Evolutionary conservation across 352 stramenopile species (phyloP).

Genomic region (Globisporangium cystogenes): DNA sequence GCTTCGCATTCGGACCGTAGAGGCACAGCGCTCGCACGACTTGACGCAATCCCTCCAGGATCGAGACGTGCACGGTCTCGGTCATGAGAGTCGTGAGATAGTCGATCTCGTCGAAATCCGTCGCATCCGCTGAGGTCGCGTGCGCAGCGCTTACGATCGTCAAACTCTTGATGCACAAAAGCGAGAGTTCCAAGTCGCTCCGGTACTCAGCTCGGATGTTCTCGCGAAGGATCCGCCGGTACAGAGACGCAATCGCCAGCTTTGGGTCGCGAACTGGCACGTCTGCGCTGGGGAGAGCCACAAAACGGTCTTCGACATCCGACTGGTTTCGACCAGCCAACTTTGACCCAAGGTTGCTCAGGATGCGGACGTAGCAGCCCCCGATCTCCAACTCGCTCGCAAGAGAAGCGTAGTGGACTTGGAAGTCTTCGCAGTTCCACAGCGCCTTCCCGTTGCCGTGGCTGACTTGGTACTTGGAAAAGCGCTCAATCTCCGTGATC

Average conservation of each 20-base stretch:
- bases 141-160: conserved; percentile 55
- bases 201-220: conserved; percentile 65
- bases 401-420: conserved; percentile 88
- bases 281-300: conserved; percentile 39
- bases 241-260: conserved; percentile 47
- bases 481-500: conserved; percentile 75
- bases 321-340: conserved; percentile 28
- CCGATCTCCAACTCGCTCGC: conserved; percentile 84
- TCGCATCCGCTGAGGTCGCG: conserved; percentile 22
- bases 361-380: conserved; percentile 84
- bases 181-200: conserved; percentile 52
- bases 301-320: conserved; percentile 43
- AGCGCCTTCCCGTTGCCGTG: conserved; percentile 63
- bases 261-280: conserved; percentile 50
- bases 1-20: conserved; percentile 40
- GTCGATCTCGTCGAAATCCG: conserved; percentile 64
- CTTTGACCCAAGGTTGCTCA: conserved; percentile 37
- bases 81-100: conserved; percentile 60
- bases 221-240: conserved; percentile 72
- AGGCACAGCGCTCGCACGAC: conserved; percentile 52
- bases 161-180: conserved; percentile 61
- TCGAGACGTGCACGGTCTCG: conserved; percentile 50
- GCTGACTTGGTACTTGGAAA: conserved; percentile 72
- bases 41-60: conserved; percentile 54
- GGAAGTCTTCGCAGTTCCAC: conserved; percentile 97